These are phyloP conservation scores for Tilletia horrida DNA, from an alignment of 1,284 basidiomycete species.

Conservation along the genomic window DNA sequence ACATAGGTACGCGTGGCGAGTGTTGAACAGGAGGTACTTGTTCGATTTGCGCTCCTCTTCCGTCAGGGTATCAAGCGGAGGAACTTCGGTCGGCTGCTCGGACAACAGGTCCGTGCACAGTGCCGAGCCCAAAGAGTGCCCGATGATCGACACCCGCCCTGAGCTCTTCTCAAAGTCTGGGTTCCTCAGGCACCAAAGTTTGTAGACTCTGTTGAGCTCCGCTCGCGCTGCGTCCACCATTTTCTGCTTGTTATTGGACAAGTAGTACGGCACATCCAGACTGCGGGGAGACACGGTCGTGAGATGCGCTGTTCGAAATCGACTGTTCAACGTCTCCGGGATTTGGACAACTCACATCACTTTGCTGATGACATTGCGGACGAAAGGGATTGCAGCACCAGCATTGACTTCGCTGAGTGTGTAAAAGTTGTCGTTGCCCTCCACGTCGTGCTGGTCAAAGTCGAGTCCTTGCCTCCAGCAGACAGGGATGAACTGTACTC, in stretches of 20 bases:
- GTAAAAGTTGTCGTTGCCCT: slow-evolving; percentile 27
- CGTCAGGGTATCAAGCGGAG: slow-evolving; percentile 21
- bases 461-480: slow-evolving; percentile 24
- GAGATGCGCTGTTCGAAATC: neutral
- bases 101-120: slow-evolving; percentile 34
- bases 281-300: slow-evolving; percentile 24
- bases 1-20: slow-evolving; percentile 45
- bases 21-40: slow-evolving; percentile 41
- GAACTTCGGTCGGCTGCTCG: slow-evolving; percentile 46
- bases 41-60: slow-evolving; percentile 27
- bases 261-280: slow-evolving; percentile 54
- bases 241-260: slow-evolving; percentile 36
- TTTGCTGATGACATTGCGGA: slow-evolving; percentile 48
- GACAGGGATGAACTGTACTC: slow-evolving; percentile 27
- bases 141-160: slow-evolving; percentile 50
- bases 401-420: slow-evolving; percentile 25
- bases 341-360: slow-evolving; percentile 22
- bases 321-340: neutral
- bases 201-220: slow-evolving; percentile 53
- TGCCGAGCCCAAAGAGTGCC: slow-evolving; percentile 25
- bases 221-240: slow-evolving; percentile 49
- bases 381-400: slow-evolving; percentile 40
- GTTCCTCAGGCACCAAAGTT: slow-evolving; percentile 50
- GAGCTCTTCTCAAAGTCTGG: slow-evolving; percentile 40
- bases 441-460: slow-evolving; percentile 15